A percentile compares a stretch with the other conserved stretches of the same genome.
phyloP scores from a whole-genome alignment of 495 filamentous ascomycete species.

The Physcia stellaris region DNA sequence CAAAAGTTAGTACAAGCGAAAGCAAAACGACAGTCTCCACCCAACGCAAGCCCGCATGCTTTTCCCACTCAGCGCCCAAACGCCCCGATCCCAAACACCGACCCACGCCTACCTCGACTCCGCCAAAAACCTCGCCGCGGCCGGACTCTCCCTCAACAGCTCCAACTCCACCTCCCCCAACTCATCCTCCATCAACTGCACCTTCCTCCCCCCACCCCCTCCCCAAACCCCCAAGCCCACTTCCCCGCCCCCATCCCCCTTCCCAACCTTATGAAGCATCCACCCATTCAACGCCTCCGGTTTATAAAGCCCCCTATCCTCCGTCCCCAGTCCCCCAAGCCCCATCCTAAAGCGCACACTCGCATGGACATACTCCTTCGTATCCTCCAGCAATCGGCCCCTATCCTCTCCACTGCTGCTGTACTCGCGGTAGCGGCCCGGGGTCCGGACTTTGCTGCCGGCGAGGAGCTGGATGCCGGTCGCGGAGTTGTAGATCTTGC shows the following conservation, averaged over 20 bases:
- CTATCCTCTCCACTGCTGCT: conserved; percentile 1
- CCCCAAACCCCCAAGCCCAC: too few species aligned
- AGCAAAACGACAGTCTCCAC: too few species aligned
- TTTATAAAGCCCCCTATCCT: conserved; percentile 3
- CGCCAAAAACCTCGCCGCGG: too few species aligned
- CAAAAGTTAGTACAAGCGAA: too few species aligned
- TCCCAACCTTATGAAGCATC: neutral
- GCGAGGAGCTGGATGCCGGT: conserved; percentile 3
- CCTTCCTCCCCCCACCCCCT: neutral
- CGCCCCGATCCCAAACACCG: too few species aligned
- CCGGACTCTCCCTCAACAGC: too few species aligned
- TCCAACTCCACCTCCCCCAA: neutral
- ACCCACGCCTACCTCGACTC: too few species aligned
- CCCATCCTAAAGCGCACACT: conserved; percentile 1
- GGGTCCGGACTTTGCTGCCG: conserved; percentile 5
- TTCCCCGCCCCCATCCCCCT: neutral
- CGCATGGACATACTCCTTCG: conserved; percentile 5
- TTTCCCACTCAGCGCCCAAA: too few species aligned
- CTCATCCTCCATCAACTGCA: conserved; percentile 1
- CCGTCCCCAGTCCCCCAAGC: neutral
- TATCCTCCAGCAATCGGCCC: neutral
- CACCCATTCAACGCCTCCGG: conserved; percentile 1
- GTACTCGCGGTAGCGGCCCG: conserved; percentile 1
- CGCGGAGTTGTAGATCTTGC: conserved; percentile 6
- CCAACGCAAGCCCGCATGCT: too few species aligned